phyloP scores from a whole-genome alignment of 1,139 yeast species.

The Yamadazyma siamensis region DNA sequence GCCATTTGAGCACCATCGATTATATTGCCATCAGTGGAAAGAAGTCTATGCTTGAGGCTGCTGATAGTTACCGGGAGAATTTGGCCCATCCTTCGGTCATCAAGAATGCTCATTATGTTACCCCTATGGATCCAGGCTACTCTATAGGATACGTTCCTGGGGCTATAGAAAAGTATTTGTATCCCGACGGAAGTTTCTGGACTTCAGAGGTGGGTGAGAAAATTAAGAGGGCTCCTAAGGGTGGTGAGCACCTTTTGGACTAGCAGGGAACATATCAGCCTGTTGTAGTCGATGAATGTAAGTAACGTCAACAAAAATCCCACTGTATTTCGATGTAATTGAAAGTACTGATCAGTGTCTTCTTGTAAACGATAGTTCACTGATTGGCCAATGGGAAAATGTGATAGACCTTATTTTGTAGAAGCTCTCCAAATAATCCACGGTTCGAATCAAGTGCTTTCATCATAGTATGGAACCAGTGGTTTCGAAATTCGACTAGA shows the following conservation, averaged over 20 bases:
- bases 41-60: slow-evolving; percentile 17
- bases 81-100: slow-evolving; percentile 27
- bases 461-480: too few relatives aligned
- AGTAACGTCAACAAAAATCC: too few relatives aligned
- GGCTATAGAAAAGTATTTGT: slow-evolving; percentile 25
- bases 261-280: too few relatives aligned
- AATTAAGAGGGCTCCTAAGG: slow-evolving; percentile 15
- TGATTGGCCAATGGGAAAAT: too few relatives aligned
- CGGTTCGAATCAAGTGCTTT: too few relatives aligned
- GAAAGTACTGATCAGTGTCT: too few relatives aligned
- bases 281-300: too few relatives aligned
- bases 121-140: slow-evolving; percentile 34
- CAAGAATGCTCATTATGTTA: slow-evolving; percentile 29
- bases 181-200: slow-evolving; percentile 35
- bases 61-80: slow-evolving; percentile 16
- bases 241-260: slow-evolving; percentile 12
- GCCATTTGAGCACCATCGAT: slow-evolving; percentile 35
- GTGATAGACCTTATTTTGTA: too few relatives aligned
- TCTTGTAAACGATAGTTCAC: too few relatives aligned
- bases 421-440: too few relatives aligned
- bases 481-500: too few relatives aligned
- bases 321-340: too few relatives aligned
- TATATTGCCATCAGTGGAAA: slow-evolving; percentile 29
- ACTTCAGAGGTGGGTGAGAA: slow-evolving; percentile 17
- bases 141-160: slow-evolving; percentile 29